A percentile compares a stretch with the other conserved stretches of the same genome.
Conservation (phyloP, 495 filamentous ascomycete genomes). For the Tuber brumale region DNA sequence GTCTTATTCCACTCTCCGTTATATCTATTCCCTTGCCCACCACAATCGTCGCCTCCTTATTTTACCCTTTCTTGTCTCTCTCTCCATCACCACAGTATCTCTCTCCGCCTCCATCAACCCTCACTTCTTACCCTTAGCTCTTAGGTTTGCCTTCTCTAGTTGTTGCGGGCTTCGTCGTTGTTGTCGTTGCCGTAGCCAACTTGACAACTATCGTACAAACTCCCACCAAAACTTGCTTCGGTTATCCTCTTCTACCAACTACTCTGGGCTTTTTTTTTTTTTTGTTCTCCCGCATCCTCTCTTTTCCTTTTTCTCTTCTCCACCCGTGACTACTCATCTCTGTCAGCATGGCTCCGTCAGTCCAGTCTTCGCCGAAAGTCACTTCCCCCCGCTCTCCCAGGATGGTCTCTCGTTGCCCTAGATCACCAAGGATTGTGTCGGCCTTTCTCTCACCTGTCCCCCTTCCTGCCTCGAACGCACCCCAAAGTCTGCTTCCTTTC, state of each 20-base stretch:
- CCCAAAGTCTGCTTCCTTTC: slow-evolving; percentile 17
- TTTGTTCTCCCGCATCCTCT: slow-evolving; percentile 3
- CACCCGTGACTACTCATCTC: not conserved
- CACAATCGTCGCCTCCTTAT: not conserved
- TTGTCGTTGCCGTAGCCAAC: not conserved
- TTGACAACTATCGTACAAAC: not conserved
- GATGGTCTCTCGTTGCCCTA: slow-evolving; percentile 18
- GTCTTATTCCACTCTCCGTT: not conserved
- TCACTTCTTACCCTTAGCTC: not conserved
- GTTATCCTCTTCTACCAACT: not conserved
- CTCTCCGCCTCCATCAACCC: not conserved
- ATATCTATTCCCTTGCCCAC: not conserved
- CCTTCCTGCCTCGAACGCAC: slow-evolving; percentile 13
- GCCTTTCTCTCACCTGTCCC: not conserved
- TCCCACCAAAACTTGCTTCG: not conserved
- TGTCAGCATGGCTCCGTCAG: slow-evolving; percentile 22
- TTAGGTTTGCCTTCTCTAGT: not conserved
- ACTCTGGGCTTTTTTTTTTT: slow-evolving; percentile 13
- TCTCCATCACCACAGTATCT: not conserved
- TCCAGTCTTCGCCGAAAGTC: slow-evolving; percentile 16
- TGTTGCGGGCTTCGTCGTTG: not conserved
- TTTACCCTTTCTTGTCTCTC: not conserved
- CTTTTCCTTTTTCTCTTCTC: not conserved
- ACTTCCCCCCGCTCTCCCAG: slow-evolving; percentile 19
- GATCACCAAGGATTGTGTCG: slow-evolving; percentile 3